Evolutionary conservation across 768 basidiomycete genomes (phyloP).

Genomic region (Mycena capillaripes): DNA sequence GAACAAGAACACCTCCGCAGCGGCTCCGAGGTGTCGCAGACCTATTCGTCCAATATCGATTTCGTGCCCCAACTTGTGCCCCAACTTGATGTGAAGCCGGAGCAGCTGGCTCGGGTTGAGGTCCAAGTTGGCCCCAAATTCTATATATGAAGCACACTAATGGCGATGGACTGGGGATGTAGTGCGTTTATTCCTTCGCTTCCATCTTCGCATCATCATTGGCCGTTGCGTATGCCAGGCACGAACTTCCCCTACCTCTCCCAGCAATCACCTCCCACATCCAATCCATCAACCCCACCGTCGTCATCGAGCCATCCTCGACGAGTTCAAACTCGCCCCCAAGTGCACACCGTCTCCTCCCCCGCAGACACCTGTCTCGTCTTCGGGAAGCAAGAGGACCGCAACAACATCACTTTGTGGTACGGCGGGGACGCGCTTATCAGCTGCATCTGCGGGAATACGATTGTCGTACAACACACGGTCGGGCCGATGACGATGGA

Average conservation of each 20-base stretch:
- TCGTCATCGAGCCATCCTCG: slow-evolving; percentile 41
- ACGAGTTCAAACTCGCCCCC: slow-evolving; percentile 47
- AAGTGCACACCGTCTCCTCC: slow-evolving; percentile 39
- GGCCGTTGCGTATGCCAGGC: slow-evolving; percentile 54
- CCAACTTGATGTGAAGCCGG: no score
- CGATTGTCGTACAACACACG: slow-evolving; percentile 72
- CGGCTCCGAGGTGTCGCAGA: no score
- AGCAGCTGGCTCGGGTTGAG: no score
- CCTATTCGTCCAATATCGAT: no score
- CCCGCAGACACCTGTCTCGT: slow-evolving; percentile 49
- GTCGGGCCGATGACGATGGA: slow-evolving; percentile 72
- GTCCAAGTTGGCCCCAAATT: no score
- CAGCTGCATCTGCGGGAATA: slow-evolving; percentile 65
- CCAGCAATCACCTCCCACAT: slow-evolving; percentile 41
- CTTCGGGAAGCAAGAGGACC: slow-evolving; percentile 31
- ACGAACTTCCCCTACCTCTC: slow-evolving; percentile 50
- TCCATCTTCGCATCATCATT: not conserved
- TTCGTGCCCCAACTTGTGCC: no score
- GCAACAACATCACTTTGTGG: slow-evolving; percentile 58
- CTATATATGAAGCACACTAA: no score
- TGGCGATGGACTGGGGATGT: slow-evolving; percentile 55
- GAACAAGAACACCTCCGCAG: no score
- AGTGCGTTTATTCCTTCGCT: not conserved
- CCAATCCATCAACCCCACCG: slow-evolving; percentile 42
- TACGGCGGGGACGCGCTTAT: slow-evolving; percentile 57